Percentiles rank a stretch among this genome's conserved stretches.
These are phyloP conservation scores for Bremia lactucae DNA, from an alignment of 352 stramenopile species.

Conservation along the genomic window DNA sequence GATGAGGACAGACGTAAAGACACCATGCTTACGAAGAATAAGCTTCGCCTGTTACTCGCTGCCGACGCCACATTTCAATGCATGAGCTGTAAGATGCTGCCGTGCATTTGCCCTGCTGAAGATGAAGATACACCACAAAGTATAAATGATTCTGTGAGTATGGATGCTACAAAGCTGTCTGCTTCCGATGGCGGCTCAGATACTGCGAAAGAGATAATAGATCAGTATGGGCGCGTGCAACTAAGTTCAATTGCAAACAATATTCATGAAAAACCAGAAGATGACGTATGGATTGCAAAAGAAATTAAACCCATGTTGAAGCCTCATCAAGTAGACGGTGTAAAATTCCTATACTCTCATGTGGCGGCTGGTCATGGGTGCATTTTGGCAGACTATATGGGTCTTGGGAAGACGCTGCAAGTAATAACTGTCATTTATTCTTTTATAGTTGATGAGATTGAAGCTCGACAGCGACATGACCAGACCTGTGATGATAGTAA, in stretches of 20 bases:
- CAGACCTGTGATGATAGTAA: conserved; percentile 1
- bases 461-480: conserved; percentile 4
- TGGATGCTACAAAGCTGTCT: conserved; percentile 29
- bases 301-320: conserved; percentile 73
- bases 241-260: conserved; percentile 9
- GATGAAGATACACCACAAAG: conserved; percentile 21
- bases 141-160: conserved; percentile 35
- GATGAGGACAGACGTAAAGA: neutral
- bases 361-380: conserved; percentile 47
- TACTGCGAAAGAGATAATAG: conserved; percentile 23
- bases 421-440: conserved; percentile 81
- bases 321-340: conserved; percentile 63
- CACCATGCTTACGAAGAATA: conserved; percentile 10
- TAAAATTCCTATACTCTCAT: conserved; percentile 59
- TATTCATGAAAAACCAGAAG: neutral
- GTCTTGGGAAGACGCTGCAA: conserved; percentile 83
- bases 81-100: conserved; percentile 64
- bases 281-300: conserved; percentile 48
- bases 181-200: conserved; percentile 12
- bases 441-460: conserved; percentile 50
- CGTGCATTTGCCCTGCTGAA: conserved; percentile 62
- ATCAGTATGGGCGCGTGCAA: conserved; percentile 48
- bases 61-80: conserved; percentile 49
- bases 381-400: conserved; percentile 87
- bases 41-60: conserved; percentile 44